Percentiles rank a stretch among this genome's conserved stretches.
Evolutionary conservation across 2,329 filamentous ascomycete species (phyloP).

Genomic region (Ploettnerulaceae sp.): DNA sequence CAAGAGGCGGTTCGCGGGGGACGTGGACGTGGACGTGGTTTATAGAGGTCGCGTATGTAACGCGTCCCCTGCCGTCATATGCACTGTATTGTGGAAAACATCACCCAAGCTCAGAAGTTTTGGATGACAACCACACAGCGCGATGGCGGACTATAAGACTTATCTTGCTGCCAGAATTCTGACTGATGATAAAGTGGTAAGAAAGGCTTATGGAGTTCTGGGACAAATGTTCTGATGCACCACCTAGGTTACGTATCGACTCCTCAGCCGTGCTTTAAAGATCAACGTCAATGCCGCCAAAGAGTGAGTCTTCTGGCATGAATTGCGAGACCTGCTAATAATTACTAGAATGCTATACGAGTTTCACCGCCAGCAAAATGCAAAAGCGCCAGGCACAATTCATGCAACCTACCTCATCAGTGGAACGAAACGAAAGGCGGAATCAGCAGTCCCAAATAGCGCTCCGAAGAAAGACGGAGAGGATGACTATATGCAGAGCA

Average conservation of each 20-base stretch:
- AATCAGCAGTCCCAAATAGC: constrained; percentile 36
- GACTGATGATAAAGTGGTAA: constrained; percentile 34
- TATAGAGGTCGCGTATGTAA: constrained; percentile 25
- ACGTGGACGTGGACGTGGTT: constrained; percentile 9
- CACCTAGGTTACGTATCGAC: constrained; percentile 75
- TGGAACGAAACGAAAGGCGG: constrained; percentile 52
- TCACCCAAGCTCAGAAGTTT: constrained; percentile 9
- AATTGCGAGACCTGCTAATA: constrained; percentile 6
- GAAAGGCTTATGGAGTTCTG: constrained; percentile 1
- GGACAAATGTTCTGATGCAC: constrained; percentile 8
- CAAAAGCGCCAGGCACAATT: constrained; percentile 66
- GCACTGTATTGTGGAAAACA: too few species aligned
- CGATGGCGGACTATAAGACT: constrained; percentile 33
- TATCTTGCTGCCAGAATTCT: constrained; percentile 34
- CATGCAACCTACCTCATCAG: constrained; percentile 89
- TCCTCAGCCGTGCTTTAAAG: constrained; percentile 75
- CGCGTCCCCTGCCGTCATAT: too few species aligned
- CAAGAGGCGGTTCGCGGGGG: neutral
- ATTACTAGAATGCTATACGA: constrained; percentile 74
- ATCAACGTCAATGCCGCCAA: constrained; percentile 86
- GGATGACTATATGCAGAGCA: constrained; percentile 62
- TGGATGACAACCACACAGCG: constrained; percentile 6
- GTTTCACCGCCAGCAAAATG: constrained; percentile 75
- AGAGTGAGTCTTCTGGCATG: constrained; percentile 49
- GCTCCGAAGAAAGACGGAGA: constrained; percentile 50